Percentiles rank a stretch among this genome's conserved stretches.
phyloP scores from a whole-genome alignment of 768 basidiomycete species.

The Auricularia heimuer region DNA sequence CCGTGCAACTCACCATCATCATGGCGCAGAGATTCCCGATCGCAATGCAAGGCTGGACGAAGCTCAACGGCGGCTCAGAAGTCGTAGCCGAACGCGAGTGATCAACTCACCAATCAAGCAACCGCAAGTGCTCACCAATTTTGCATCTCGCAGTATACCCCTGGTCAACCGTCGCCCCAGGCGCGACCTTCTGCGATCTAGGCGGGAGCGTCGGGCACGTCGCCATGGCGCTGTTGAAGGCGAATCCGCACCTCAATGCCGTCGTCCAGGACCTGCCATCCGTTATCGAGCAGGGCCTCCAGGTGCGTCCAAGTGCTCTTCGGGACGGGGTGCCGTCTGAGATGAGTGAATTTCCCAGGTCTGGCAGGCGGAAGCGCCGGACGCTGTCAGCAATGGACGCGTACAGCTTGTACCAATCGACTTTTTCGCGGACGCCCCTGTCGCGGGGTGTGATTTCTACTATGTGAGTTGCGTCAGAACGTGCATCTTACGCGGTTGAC shows the following conservation, averaged over 20 bases:
- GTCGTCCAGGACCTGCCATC: slow-evolving; percentile 8
- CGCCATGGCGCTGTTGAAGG: slow-evolving; percentile 2
- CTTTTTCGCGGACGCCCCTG: slow-evolving; percentile 30
- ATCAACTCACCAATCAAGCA: too few relatives aligned
- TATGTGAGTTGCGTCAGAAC: slow-evolving; percentile 23
- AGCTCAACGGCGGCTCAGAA: too few relatives aligned
- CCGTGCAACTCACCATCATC: too few relatives aligned
- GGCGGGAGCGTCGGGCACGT: slow-evolving; percentile 9
- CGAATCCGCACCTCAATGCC: slow-evolving; percentile 3
- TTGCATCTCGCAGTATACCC: slow-evolving; percentile 3
- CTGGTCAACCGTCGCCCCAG: not conserved
- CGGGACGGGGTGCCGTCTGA: too few relatives aligned
- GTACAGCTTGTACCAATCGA: slow-evolving; percentile 31
- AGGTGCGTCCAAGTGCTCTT: too few relatives aligned
- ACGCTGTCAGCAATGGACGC: slow-evolving; percentile 24
- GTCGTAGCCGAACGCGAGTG: too few relatives aligned
- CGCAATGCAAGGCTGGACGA: too few relatives aligned
- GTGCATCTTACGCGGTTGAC: too few relatives aligned
- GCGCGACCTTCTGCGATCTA: slow-evolving; percentile 5
- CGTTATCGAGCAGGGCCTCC: slow-evolving; percentile 3
- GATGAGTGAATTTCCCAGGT: too few relatives aligned
- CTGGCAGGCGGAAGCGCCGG: slow-evolving; percentile 26
- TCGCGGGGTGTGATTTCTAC: slow-evolving; percentile 29
- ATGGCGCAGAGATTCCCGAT: too few relatives aligned
- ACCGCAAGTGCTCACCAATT: not conserved